Base-by-base conservation (phyloP, 176 grass and related monocot genomes). In the Juncus effusus region DNA sequence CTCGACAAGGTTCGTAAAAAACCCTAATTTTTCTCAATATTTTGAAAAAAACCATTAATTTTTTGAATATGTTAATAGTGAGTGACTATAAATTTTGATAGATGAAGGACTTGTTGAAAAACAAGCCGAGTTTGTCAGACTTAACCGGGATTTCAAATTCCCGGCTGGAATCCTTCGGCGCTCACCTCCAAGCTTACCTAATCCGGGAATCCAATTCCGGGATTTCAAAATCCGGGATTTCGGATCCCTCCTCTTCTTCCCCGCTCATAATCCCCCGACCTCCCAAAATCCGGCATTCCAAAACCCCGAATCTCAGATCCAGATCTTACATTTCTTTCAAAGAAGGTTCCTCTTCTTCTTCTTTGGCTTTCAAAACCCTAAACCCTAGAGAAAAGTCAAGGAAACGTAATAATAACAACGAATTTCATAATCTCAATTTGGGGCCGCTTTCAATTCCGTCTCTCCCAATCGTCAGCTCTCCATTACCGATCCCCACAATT, bases 61-160 rank as follows among this genome's bases (percentile, higher is more conserved):
- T n/a, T 47, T 70, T n/a, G 10, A 16, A 11, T 60, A 14, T 16
- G 28, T 15, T 45, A 13, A 9, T 52, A 54, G 10, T 66, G 28
- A 35, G 19, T 14, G 39, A 36, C 6, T 67, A 70, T 12, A 67
- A 9, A 56, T 63, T 5, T 38, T 50, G 19, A 60, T 49, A 97
- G 93, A 93, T 99, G 88, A 99, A 90, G 84, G 90, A 80, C 77
- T 72, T 99, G 69, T 77, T 89, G 38, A 87, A 57, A 10, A 80
- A 80, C 56, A 87, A 76, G 45, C 94, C 85, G 55, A 86, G 78
- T 19, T 78, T 97, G 11, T 86, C 88, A 45, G 72, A 86, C 72
- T 78, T 97, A 36, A 97, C 94, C 61, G 80, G 88, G 78, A 93
- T 93, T n/a, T 86, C 94, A 49, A 70, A 74, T 63, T 80, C 72